Conservation (phyloP, 2,329 filamentous ascomycete genomes). For the Cryphonectria radicalis region DNA sequence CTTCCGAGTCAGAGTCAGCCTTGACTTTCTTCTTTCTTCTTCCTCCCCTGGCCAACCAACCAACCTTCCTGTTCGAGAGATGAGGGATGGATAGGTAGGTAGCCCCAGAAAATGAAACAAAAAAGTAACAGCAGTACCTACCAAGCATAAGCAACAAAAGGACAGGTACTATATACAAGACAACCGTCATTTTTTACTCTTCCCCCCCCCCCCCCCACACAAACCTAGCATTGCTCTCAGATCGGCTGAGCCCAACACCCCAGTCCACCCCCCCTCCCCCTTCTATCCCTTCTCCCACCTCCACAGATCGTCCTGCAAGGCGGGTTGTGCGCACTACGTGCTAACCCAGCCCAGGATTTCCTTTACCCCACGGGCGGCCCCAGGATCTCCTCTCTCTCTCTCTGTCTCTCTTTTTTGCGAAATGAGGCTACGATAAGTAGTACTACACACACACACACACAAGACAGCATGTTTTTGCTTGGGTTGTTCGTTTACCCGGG, state of each 20-base stretch:
- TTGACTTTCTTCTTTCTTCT: neutral
- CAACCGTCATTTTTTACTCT: neutral
- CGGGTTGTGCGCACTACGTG: neutral
- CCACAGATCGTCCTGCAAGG: conserved; percentile 5
- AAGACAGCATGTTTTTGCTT: neutral
- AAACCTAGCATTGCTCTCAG: conserved; percentile 15
- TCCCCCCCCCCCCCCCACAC: conserved; percentile 20
- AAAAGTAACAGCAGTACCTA: neutral
- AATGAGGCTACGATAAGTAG: neutral
- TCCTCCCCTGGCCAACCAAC: neutral
- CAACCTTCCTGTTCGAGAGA: neutral
- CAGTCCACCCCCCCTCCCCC: neutral
- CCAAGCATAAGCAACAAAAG: neutral
- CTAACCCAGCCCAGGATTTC: neutral
- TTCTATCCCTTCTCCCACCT: neutral
- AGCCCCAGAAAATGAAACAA: neutral
- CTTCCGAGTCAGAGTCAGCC: neutral
- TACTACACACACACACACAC: no score
- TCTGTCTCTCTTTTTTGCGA: neutral
- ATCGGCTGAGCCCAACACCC: conserved; percentile 15
- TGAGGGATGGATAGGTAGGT: no score
- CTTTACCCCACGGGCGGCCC: neutral
- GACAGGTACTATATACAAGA: neutral
- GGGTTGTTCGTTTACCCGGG: neutral
- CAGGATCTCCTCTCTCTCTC: neutral